Evolutionary conservation across 352 stramenopile genomes (phyloP).

Genomic region (Phytophthora meadii): DNA sequence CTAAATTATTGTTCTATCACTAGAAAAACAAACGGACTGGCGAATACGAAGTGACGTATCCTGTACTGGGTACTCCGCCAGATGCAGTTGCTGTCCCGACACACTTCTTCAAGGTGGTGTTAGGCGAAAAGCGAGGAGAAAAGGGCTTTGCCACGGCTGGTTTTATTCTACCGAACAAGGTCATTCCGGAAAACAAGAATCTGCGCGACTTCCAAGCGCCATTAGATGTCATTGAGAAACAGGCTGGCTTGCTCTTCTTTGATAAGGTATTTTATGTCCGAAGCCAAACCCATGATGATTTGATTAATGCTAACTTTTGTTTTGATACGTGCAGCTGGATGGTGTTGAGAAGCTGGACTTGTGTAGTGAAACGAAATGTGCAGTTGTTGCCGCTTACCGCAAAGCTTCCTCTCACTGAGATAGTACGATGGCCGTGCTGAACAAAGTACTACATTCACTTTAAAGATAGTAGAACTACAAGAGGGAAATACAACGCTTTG

Average conservation of each 20-base stretch:
- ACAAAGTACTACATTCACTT: too few relatives aligned
- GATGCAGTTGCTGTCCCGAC: slow-evolving; percentile 93
- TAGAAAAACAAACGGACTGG: slow-evolving; percentile 71
- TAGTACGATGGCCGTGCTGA: background rate
- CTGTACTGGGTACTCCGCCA: slow-evolving; percentile 86
- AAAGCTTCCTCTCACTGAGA: slow-evolving; percentile 26
- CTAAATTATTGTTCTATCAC: slow-evolving; percentile 1
- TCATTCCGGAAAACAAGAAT: slow-evolving; percentile 76
- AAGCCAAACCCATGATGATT: background rate
- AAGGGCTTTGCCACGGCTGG: slow-evolving; percentile 81
- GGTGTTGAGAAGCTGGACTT: slow-evolving; percentile 58
- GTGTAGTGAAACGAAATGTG: slow-evolving; percentile 74
- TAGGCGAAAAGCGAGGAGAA: slow-evolving; percentile 61
- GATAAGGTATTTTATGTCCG: slow-evolving; percentile 60
- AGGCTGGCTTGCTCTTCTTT: slow-evolving; percentile 95
- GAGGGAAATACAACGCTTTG: too few relatives aligned
- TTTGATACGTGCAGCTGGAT: slow-evolving; percentile 42
- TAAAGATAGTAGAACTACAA: too few relatives aligned
- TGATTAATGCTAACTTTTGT: slow-evolving; percentile 1
- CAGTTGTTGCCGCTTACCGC: slow-evolving; percentile 58
- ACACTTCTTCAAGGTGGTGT: slow-evolving; percentile 97
- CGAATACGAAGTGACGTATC: slow-evolving; percentile 75
- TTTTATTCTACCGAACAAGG: slow-evolving; percentile 95
- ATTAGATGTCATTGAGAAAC: slow-evolving; percentile 92
- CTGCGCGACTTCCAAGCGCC: slow-evolving; percentile 89